Percentiles rank a stretch among this genome's conserved stretches.
phyloP scores from a whole-genome alignment of 805 yeast species.

The Candida sonorensis region DNA sequence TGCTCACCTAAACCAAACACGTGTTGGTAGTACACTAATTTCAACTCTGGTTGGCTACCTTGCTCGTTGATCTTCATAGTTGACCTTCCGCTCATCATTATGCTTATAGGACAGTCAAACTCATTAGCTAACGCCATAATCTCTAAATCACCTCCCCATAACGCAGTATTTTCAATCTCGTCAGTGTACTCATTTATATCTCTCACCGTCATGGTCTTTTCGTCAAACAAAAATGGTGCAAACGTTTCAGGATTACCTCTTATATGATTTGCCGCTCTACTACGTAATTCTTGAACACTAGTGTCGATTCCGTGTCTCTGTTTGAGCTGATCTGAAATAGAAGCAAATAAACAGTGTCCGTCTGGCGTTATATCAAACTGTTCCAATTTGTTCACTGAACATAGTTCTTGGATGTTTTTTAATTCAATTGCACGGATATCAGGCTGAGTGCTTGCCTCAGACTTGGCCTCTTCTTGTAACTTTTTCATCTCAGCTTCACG shows the following conservation, averaged over 20 bases:
- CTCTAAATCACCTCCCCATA: conserved; percentile 98
- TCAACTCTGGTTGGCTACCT: conserved; percentile 47
- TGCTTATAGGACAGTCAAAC: conserved; percentile 67
- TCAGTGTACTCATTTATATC: conserved; percentile 64
- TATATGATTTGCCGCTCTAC: conserved; percentile 60
- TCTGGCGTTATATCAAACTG: conserved; percentile 78
- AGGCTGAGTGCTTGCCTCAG: conserved; percentile 61
- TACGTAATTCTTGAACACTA: conserved; percentile 50
- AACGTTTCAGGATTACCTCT: conserved; percentile 60
- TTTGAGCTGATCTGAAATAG: conserved; percentile 71
- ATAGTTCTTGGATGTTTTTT: conserved; percentile 50
- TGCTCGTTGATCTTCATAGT: conserved; percentile 56
- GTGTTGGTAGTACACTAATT: conserved; percentile 77
- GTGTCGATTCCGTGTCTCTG: conserved; percentile 38
- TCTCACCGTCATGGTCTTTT: conserved; percentile 53
- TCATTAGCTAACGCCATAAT: conserved; percentile 70
- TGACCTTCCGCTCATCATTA: conserved; percentile 73
- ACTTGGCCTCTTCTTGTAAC: conserved; percentile 58
- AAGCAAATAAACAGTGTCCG: conserved; percentile 89
- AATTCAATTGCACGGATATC: conserved; percentile 69
- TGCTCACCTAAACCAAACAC: conserved; percentile 91
- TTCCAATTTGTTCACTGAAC: conserved; percentile 40
- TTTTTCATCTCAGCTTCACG: conserved; percentile 63
- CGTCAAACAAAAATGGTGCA: conserved; percentile 79
- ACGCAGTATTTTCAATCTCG: conserved; percentile 66